Percentiles rank a stretch among this genome's conserved stretches.
These are phyloP conservation scores for Moesziomyces antarcticus DNA, from an alignment of 1,284 basidiomycete genomes.

Conservation along the genomic window DNA sequence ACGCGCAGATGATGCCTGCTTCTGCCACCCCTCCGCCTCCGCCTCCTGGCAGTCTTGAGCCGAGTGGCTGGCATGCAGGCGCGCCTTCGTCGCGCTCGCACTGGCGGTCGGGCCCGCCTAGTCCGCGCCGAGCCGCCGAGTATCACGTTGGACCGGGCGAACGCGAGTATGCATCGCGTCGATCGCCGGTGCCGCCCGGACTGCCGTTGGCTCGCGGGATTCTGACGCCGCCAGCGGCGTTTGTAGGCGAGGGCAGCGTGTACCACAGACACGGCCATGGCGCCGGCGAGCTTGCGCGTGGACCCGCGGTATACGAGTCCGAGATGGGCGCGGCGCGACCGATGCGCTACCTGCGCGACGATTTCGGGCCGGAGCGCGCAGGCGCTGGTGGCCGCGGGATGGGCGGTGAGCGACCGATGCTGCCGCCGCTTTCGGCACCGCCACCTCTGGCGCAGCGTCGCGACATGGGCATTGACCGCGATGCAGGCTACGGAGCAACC, in stretches of 20 bases:
- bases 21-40: conserved; percentile 6
- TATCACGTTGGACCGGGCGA: conserved; percentile 2
- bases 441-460: conserved; percentile 2
- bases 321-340: conserved; percentile 4
- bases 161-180: conserved; percentile 5
- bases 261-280: conserved; percentile 10
- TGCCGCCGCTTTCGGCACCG: conserved; percentile 18
- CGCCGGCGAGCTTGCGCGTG: neutral
- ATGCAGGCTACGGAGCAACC: conserved; percentile 1
- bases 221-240: conserved; percentile 14
- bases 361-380: neutral
- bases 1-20: neutral
- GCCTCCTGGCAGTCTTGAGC: conserved; percentile 3
- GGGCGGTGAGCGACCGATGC: conserved; percentile 13
- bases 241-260: conserved; percentile 2
- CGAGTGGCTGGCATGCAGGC: neutral
- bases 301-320: conserved; percentile 8
- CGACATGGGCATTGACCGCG: neutral
- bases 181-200: conserved; percentile 2
- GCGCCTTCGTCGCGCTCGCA: conserved; percentile 9
- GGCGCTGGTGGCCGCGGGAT: neutral
- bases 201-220: conserved; percentile 5
- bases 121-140: conserved; percentile 12
- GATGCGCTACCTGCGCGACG: neutral
- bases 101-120: conserved; percentile 22